Percentiles rank a stretch among this genome's conserved stretches.
Conservation (phyloP, 2,329 filamentous ascomycete genomes). For the Talaromyces albobiverticillius region DNA sequence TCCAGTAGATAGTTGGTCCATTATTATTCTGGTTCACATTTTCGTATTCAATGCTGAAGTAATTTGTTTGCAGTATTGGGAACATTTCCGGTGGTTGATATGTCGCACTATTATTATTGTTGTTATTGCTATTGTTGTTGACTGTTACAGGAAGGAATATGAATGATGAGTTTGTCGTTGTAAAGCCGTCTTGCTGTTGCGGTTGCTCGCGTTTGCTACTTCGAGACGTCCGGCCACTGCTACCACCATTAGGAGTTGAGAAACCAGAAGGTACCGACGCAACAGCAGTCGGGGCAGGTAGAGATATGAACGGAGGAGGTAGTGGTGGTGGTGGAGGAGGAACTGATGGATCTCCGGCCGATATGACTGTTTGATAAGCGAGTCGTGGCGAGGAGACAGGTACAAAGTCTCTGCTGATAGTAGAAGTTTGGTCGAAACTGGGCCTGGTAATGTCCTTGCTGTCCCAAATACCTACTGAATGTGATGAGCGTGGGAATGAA, state of each 20-base stretch:
- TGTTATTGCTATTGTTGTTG: neutral
- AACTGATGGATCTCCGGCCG: slow-evolving; percentile 5
- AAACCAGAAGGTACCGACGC: neutral
- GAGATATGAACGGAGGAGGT: neutral
- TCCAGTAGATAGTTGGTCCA: neutral
- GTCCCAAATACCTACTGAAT: neutral
- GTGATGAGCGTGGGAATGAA: slow-evolving; percentile 1
- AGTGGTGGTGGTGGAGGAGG: neutral
- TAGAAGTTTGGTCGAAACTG: neutral
- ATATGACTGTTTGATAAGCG: slow-evolving; percentile 11
- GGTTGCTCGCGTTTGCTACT: neutral
- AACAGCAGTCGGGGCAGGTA: neutral
- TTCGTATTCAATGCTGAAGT: slow-evolving; percentile 16
- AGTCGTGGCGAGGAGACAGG: neutral
- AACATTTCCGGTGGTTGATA: neutral
- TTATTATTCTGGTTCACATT: neutral
- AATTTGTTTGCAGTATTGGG: slow-evolving; percentile 13
- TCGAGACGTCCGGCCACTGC: slow-evolving; percentile 4
- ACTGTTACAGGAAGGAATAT: neutral
- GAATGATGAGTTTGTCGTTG: neutral
- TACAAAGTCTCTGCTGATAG: neutral
- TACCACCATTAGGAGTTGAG: neutral
- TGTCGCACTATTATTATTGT: neutral
- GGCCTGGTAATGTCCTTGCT: neutral
- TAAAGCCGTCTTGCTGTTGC: neutral